phyloP scores from a whole-genome alignment of 2,329 filamentous ascomycete species.

The Zymoseptoria brevis region DNA sequence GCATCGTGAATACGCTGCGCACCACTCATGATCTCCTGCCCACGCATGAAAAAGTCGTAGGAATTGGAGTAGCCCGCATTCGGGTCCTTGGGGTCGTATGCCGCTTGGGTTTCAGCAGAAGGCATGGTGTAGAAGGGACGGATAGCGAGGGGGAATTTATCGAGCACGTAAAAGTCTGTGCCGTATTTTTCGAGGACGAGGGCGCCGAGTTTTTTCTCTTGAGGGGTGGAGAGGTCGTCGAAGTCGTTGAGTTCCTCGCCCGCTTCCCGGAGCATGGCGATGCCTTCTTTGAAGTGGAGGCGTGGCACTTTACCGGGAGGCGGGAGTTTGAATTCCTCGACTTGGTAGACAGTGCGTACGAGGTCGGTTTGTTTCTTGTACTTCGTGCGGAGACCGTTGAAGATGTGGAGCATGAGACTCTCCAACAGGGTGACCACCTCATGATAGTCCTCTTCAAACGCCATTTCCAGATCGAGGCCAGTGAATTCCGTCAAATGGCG shows the following conservation, averaged over 20 bases:
- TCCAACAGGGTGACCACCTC: constrained; percentile 68
- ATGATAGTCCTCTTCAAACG: constrained; percentile 69
- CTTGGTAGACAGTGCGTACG: constrained; percentile 65
- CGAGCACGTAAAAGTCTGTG: constrained; percentile 93
- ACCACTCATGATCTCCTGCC: constrained; percentile 60
- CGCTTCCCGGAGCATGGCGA: constrained; percentile 67
- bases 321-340: constrained; percentile 68
- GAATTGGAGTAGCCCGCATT: constrained; percentile 54
- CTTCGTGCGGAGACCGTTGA: constrained; percentile 60
- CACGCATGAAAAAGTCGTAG: constrained; percentile 65
- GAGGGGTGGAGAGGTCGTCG: constrained; percentile 70
- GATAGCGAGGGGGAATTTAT: constrained; percentile 86
- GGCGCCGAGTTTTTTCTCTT: constrained; percentile 81
- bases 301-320: constrained; percentile 66
- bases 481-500: constrained; percentile 85
- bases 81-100: constrained; percentile 35
- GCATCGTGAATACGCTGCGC: constrained; percentile 59
- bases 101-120: constrained; percentile 53
- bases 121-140: constrained; percentile 90
- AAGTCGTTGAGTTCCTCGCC: constrained; percentile 68
- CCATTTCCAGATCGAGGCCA: constrained; percentile 84
- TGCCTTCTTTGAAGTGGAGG: constrained; percentile 69
- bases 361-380: constrained; percentile 66
- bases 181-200: constrained; percentile 81
- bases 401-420: constrained; percentile 68